Evolutionary conservation across 1,284 basidiomycete genomes (phyloP).

Genomic region (Veloboletus limbatus): DNA sequence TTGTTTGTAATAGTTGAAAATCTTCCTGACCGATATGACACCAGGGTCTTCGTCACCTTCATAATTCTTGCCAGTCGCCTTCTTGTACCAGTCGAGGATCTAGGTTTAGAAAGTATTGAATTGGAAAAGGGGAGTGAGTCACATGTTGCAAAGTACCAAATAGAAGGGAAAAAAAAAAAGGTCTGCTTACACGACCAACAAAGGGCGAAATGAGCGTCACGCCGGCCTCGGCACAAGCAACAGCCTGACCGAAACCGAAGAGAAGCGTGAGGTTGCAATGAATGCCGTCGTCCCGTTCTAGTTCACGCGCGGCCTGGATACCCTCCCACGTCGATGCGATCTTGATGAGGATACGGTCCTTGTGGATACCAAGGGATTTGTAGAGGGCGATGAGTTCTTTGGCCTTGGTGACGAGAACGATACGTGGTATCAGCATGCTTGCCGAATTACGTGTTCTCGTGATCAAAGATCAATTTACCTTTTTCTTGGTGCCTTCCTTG

Average conservation of each 20-base stretch:
- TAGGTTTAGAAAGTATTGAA: conserved; percentile 32
- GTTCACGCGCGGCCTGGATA: conserved; percentile 96
- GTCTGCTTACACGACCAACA: conserved; percentile 82
- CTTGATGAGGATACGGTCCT: conserved; percentile 97
- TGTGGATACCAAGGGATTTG: conserved; percentile 85
- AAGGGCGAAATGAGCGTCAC: conserved; percentile 99
- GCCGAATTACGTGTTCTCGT: conserved; percentile 14
- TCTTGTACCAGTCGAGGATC: conserved; percentile 98
- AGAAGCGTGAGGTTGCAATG: conserved; percentile 99
- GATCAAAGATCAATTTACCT: conserved; percentile 45
- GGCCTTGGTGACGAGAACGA: conserved; percentile 50
- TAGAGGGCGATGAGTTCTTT: conserved; percentile 94
- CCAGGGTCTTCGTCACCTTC: conserved; percentile 93
- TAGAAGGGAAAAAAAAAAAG: conserved; percentile 2
- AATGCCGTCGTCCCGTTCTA: conserved; percentile 90
- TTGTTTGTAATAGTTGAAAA: conserved; percentile 99
- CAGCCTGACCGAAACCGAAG: conserved; percentile 97
- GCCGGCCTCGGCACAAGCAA: conserved; percentile 96
- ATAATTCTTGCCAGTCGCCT: conserved; percentile 81
- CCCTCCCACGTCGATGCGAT: conserved; percentile 99
- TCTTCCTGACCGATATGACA: conserved; percentile 92
- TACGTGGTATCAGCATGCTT: conserved; percentile 13
- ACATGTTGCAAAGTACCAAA: conserved; percentile 17
- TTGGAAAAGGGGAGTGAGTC: conserved; percentile 3
- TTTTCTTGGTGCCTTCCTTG: conserved; percentile 87